These are phyloP conservation scores for Thraustochytrium aureum DNA, from an alignment of 352 stramenopile genomes.

Conservation along the genomic window DNA sequence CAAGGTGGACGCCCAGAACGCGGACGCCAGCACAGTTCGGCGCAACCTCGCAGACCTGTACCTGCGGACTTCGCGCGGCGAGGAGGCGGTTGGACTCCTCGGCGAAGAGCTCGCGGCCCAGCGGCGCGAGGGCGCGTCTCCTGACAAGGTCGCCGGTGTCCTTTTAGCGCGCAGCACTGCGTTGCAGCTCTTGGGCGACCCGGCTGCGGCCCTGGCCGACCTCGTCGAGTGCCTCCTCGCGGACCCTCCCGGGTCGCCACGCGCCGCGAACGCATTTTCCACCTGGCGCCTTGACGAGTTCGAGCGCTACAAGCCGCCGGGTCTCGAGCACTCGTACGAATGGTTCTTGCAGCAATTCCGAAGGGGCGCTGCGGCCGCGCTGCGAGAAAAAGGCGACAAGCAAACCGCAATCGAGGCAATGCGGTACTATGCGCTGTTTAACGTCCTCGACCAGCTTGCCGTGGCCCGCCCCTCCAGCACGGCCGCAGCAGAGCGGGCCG, in stretches of 20 bases:
- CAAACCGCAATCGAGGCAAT: not conserved
- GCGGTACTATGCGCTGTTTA: not conserved
- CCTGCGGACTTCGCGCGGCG: not conserved
- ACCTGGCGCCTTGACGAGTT: not conserved
- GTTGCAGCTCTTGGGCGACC: not conserved
- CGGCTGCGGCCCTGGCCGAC: not conserved
- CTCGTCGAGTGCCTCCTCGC: not conserved
- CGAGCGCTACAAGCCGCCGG: not conserved
- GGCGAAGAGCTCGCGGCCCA: not conserved
- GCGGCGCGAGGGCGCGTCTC: not conserved
- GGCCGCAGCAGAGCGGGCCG: not conserved
- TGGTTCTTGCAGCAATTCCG: not conserved
- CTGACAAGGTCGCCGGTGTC: no score
- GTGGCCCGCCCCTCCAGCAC: not conserved
- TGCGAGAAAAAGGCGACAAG: not conserved
- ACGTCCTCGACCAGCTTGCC: not conserved
- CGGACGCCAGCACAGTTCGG: not conserved
- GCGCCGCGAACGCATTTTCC: not conserved
- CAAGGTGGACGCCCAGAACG: not conserved
- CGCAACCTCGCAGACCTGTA: not conserved
- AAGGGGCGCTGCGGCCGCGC: not conserved
- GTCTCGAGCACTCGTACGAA: not conserved
- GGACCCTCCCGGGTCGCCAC: no score
- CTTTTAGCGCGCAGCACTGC: not conserved
- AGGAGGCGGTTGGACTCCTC: not conserved